Percentiles rank a stretch among this genome's conserved stretches.
These are phyloP conservation scores for Dalbergia oliveri DNA, from an alignment of 306 rosid genomes.

Conservation along the genomic window DNA sequence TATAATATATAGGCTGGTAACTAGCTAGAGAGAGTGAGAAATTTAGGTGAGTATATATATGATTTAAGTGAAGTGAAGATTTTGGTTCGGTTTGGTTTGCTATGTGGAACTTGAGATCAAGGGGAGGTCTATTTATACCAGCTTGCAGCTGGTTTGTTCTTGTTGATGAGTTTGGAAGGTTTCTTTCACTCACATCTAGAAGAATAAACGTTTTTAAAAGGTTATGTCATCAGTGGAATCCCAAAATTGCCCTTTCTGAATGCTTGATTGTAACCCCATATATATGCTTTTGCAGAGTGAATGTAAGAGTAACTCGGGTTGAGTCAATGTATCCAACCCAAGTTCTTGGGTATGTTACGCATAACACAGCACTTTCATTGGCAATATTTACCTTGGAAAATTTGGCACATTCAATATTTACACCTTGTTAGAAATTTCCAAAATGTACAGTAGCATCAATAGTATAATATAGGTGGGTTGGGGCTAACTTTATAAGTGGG, in stretches of 20 bases:
- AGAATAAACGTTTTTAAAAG: conserved; percentile 46
- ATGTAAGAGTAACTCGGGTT: neutral
- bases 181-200: conserved; percentile 38
- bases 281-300: neutral
- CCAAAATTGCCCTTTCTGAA: conserved; percentile 35
- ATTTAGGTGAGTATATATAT: neutral
- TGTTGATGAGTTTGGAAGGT: conserved; percentile 35
- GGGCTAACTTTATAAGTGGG: too few relatives aligned
- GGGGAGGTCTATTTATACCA: conserved; percentile 56
- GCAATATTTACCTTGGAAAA: neutral
- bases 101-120: conserved; percentile 45
- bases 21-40: conserved; percentile 2
- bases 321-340: conserved; percentile 45
- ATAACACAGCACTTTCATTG: conserved; percentile 5
- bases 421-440: too few relatives aligned
- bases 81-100: conserved; percentile 45
- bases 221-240: conserved; percentile 44
- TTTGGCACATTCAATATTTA: conserved; percentile 30
- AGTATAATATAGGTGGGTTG: too few relatives aligned
- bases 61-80: neutral
- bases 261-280: neutral
- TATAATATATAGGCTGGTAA: neutral
- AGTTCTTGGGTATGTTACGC: conserved; percentile 45
- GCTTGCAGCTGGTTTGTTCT: conserved; percentile 34
- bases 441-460: too few relatives aligned